A percentile compares a stretch with the other conserved stretches of the same genome.
Evolutionary conservation across 257 asterid genomes (phyloP).

Genomic region (Prunella vulgaris): DNA sequence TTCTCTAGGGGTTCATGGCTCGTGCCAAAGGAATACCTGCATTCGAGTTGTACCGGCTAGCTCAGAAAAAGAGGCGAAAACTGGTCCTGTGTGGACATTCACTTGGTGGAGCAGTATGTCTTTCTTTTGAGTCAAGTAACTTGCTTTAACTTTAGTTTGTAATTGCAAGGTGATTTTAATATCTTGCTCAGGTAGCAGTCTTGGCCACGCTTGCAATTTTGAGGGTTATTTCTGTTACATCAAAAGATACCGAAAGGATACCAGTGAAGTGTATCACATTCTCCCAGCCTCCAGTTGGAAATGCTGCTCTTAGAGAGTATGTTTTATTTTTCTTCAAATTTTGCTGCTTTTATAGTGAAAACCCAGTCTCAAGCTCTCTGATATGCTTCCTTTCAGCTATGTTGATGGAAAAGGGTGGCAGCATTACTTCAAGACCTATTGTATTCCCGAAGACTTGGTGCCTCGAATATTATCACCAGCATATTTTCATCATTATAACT

Average conservation of each 20-base stretch:
- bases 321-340: slow-evolving; percentile 16
- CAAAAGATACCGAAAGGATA: slow-evolving; percentile 78
- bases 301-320: slow-evolving; percentile 95
- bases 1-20: slow-evolving; percentile 87
- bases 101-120: slow-evolving; percentile 93
- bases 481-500: slow-evolving; percentile 94
- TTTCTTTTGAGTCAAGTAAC: neutral
- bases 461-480: slow-evolving; percentile 99
- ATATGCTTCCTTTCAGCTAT: slow-evolving; percentile 51
- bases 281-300: slow-evolving; percentile 99
- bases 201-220: slow-evolving; percentile 94
- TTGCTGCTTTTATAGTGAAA: slow-evolving; percentile 7
- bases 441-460: slow-evolving; percentile 98
- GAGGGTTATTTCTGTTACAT: slow-evolving; percentile 77
- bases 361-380: slow-evolving; percentile 8
- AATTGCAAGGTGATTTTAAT: slow-evolving; percentile 3
- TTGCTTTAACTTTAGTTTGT: slow-evolving; percentile 14
- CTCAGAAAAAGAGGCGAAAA: slow-evolving; percentile 82
- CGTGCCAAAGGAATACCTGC: slow-evolving; percentile 99
- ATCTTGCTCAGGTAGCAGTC: slow-evolving; percentile 74
- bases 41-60: slow-evolving; percentile 88
- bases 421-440: slow-evolving; percentile 76
- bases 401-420: slow-evolving; percentile 95
- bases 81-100: slow-evolving; percentile 95
- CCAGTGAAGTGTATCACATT: slow-evolving; percentile 94